Conservation (phyloP, 108 stramenopile species). For the Skeletonema costatum region DNA sequence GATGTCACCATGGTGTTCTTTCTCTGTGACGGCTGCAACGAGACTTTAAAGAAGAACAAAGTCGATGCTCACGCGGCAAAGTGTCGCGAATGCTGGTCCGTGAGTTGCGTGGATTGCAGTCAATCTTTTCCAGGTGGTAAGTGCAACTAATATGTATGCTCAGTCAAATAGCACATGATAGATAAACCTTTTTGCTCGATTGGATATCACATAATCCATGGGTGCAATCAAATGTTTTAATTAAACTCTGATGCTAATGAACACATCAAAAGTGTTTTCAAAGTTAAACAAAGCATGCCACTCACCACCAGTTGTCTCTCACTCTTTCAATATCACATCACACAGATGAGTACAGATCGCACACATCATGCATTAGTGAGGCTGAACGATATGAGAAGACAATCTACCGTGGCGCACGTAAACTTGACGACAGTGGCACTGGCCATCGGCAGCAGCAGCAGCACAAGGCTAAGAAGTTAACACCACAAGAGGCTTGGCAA, state of each 20-base stretch:
- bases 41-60: constrained; percentile 83
- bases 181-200: constrained; percentile 48
- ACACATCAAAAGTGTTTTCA: neutral
- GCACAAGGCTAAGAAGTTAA: constrained; percentile 49
- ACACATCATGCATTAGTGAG: constrained; percentile 88
- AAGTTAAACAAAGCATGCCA: neutral
- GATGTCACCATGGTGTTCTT: constrained; percentile 83
- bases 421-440: constrained; percentile 29
- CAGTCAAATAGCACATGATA: constrained; percentile 31
- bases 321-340: neutral
- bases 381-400: constrained; percentile 87
- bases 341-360: constrained; percentile 82
- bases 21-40: constrained; percentile 87
- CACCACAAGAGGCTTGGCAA: constrained; percentile 86
- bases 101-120: constrained; percentile 84
- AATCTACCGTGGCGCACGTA: constrained; percentile 45
- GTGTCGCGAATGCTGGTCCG: constrained; percentile 76
- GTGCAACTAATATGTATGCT: constrained; percentile 11
- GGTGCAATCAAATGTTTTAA: constrained; percentile 91
- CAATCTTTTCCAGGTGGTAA: constrained; percentile 85
- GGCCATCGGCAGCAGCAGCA: constrained; percentile 9
- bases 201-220: constrained; percentile 59
- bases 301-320: neutral
- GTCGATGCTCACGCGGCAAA: constrained; percentile 85
- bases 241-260: constrained; percentile 83